These are phyloP conservation scores for Xanthoparmelia taractica DNA, from an alignment of 495 filamentous ascomycete species.

Conservation along the genomic window DNA sequence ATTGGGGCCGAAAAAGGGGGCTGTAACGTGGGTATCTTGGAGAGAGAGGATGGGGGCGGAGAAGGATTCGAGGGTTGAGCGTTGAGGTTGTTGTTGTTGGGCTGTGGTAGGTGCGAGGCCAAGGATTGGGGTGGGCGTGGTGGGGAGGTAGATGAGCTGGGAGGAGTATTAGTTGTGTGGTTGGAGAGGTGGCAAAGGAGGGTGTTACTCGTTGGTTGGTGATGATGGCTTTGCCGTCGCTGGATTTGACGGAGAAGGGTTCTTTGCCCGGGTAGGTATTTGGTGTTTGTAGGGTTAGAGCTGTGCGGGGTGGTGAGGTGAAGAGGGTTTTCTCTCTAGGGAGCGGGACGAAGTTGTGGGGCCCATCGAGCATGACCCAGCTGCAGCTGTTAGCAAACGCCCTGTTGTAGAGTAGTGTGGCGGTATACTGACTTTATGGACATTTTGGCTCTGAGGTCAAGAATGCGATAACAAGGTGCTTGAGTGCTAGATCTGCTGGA, in stretches of 20 bases:
- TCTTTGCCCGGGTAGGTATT: conserved; percentile 50
- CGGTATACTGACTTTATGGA: conserved; percentile 36
- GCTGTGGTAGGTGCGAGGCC: neutral
- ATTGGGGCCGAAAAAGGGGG: conserved; percentile 95
- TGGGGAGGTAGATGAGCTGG: conserved; percentile 84
- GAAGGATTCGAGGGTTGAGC: conserved; percentile 65
- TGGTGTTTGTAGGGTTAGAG: conserved; percentile 53
- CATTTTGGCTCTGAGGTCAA: conserved; percentile 28
- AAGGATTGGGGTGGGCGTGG: conserved; percentile 46
- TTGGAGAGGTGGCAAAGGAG: neutral
- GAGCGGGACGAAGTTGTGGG: conserved; percentile 58
- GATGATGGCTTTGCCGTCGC: conserved; percentile 61
- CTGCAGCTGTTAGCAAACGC: conserved; percentile 30
- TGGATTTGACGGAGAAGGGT: conserved; percentile 49
- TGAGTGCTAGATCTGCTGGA: neutral
- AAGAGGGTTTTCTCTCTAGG: conserved; percentile 62
- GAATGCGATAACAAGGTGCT: neutral
- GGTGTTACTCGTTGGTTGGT: conserved; percentile 75
- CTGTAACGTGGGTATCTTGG: conserved; percentile 79
- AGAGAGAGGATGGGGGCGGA: conserved; percentile 78
- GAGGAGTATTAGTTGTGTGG: conserved; percentile 12
- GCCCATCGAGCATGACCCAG: conserved; percentile 73
- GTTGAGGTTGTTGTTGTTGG: neutral
- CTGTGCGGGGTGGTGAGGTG: conserved; percentile 64
- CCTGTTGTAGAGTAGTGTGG: neutral